Evolutionary conservation across 2,329 filamentous ascomycete species (phyloP).

Genomic region (Xylaria sp.): DNA sequence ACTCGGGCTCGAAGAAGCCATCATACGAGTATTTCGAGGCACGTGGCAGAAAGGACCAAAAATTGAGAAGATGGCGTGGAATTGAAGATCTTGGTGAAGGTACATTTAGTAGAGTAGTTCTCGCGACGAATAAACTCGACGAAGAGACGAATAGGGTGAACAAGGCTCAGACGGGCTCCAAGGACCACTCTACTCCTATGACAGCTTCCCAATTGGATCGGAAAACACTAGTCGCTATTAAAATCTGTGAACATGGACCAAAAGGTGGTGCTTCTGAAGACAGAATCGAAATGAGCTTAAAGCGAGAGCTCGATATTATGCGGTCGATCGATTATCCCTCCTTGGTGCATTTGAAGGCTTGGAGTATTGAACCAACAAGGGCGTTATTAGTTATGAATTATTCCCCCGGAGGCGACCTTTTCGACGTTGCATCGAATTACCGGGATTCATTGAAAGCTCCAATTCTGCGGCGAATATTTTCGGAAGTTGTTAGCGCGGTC

Average conservation of each 20-base stretch:
- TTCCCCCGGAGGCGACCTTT: constrained; percentile 92
- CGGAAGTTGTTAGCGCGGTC: constrained; percentile 87
- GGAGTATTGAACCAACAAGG: constrained; percentile 83
- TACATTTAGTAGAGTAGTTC: constrained; percentile 92
- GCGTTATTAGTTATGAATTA: constrained; percentile 90
- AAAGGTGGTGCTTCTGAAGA: constrained; percentile 93
- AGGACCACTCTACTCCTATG: constrained; percentile 49
- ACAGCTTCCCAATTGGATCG: constrained; percentile 62
- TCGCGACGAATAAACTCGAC: constrained; percentile 82
- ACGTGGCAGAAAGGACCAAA: constrained; percentile 71
- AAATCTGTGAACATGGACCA: constrained; percentile 94
- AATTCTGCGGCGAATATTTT: constrained; percentile 85
- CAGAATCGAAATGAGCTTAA: constrained; percentile 90
- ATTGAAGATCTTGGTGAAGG: constrained; percentile 87
- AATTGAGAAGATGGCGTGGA: constrained; percentile 80
- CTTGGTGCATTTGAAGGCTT: constrained; percentile 89
- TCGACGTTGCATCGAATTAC: constrained; percentile 85
- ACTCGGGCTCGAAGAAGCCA: constrained; percentile 55
- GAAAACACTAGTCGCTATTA: constrained; percentile 91
- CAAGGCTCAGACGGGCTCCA: constrained; percentile 49
- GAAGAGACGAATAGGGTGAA: constrained; percentile 58
- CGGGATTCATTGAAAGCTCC: constrained; percentile 72
- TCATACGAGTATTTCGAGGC: constrained; percentile 75
- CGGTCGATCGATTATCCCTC: constrained; percentile 88
- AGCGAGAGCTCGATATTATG: constrained; percentile 94